Conservation (phyloP, 441 rosid genomes). For the Syzygium syzygioides region DNA sequence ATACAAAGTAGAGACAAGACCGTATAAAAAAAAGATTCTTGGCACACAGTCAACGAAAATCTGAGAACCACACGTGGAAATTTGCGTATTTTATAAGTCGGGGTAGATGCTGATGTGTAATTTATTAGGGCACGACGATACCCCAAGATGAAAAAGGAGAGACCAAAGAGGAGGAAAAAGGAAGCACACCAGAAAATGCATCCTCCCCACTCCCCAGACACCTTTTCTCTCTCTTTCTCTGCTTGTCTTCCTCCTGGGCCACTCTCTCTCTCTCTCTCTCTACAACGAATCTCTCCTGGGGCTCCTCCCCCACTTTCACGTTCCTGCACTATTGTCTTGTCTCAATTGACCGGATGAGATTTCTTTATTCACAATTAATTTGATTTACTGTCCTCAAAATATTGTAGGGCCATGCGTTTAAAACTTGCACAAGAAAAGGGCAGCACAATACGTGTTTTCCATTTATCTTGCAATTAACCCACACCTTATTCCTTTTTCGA, state of each 20-base stretch:
- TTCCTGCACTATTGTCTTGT: not conserved
- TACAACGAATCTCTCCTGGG: no score
- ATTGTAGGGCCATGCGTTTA: not conserved
- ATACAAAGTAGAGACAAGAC: not conserved
- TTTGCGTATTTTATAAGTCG: no score
- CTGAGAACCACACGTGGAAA: no score
- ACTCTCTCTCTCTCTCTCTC: no score
- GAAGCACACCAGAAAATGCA: not conserved
- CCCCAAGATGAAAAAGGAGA: not conserved
- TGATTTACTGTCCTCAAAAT: not conserved
- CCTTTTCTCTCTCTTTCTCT: not conserved
- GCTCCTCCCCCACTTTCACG: not conserved
- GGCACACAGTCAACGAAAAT: no score
- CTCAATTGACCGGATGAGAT: not conserved
- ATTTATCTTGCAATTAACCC: not conserved
- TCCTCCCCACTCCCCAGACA: not conserved
- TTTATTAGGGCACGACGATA: no score
- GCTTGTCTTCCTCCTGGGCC: fast-evolving
- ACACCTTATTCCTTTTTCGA: not conserved
- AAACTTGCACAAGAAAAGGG: not conserved
- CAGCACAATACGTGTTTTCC: not conserved
- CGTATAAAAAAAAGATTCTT: not conserved
- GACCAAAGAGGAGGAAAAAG: not conserved
- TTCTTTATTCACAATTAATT: no score
- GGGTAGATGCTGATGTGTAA: no score